These are phyloP conservation scores for Paramyrothecium sp. DNA, from an alignment of 2,329 filamentous ascomycete genomes.

Conservation along the genomic window DNA sequence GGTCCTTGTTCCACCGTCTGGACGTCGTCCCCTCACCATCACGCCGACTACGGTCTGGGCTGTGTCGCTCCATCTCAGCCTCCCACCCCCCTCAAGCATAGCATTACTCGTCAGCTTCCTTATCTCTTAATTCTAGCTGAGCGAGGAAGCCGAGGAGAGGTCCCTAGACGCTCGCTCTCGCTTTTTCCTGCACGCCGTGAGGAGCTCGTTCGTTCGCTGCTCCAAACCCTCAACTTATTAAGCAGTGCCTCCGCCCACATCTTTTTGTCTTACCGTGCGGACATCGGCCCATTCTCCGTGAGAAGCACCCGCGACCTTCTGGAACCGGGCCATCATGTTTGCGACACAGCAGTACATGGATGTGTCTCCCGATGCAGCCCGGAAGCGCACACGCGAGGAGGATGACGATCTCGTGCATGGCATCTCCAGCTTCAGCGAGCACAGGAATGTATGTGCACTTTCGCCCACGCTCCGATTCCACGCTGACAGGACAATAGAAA, in stretches of 20 bases:
- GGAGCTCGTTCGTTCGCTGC: conserved; percentile 9
- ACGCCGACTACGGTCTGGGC: not conserved
- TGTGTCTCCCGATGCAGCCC: conserved; percentile 29
- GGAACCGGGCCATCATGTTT: conserved; percentile 31
- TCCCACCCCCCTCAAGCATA: not conserved
- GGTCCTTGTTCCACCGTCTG: too few relatives aligned
- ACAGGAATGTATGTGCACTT: conserved; percentile 43
- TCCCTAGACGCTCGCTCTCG: not conserved
- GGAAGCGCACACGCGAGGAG: conserved; percentile 47
- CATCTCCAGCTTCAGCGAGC: conserved; percentile 45
- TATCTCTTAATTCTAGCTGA: not conserved
- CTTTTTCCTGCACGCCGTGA: not conserved
- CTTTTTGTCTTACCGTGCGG: conserved; percentile 2
- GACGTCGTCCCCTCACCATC: not conserved
- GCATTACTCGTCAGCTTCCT: not conserved
- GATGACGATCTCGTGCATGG: conserved; percentile 38
- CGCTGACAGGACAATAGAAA: conserved; percentile 40
- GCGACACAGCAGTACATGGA: conserved; percentile 30
- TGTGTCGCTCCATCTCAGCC: not conserved
- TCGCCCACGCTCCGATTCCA: not conserved
- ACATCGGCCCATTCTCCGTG: conserved; percentile 4
- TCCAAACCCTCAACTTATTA: not conserved
- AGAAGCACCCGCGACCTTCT: not conserved
- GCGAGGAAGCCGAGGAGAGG: not conserved
- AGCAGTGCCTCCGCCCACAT: too few relatives aligned